Percentiles rank a stretch among this genome's conserved stretches.
These are phyloP conservation scores for Colletotrichum cereale DNA, from an alignment of 2,329 filamentous ascomycete genomes.

Conservation along the genomic window DNA sequence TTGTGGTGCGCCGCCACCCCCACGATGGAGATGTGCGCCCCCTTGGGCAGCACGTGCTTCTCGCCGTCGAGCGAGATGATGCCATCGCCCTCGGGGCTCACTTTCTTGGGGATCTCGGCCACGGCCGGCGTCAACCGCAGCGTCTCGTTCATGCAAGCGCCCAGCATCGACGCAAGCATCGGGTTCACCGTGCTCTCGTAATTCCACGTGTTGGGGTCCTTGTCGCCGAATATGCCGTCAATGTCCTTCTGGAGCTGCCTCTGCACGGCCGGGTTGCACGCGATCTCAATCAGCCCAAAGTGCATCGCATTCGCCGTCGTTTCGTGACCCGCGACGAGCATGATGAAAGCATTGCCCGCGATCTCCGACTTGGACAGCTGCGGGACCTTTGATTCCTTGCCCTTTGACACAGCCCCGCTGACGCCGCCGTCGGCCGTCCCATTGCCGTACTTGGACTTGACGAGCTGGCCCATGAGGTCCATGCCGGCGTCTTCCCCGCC, in stretches of 20 bases:
- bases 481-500: constrained; percentile 58
- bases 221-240: constrained; percentile 71
- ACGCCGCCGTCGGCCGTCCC: constrained; percentile 35
- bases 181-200: constrained; percentile 76
- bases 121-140: constrained; percentile 80
- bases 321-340: constrained; percentile 82
- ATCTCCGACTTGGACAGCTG: constrained; percentile 73
- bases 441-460: constrained; percentile 56
- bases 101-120: constrained; percentile 77
- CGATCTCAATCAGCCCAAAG: constrained; percentile 77
- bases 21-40: constrained; percentile 67
- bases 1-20: constrained; percentile 73
- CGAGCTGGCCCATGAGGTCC: constrained; percentile 66
- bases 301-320: constrained; percentile 83
- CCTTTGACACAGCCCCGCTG: constrained; percentile 28
- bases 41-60: constrained; percentile 68
- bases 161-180: constrained; percentile 77
- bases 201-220: constrained; percentile 73
- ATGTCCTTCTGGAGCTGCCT: constrained; percentile 76
- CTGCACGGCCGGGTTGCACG: constrained; percentile 74
- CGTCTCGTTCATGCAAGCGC: constrained; percentile 83
- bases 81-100: constrained; percentile 63
- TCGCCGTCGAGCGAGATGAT: constrained; percentile 69
- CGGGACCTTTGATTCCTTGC: constrained; percentile 46
- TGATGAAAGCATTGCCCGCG: constrained; percentile 78